These are phyloP conservation scores for Lepraria neglecta DNA, from an alignment of 495 filamentous ascomycete species.

Conservation along the genomic window DNA sequence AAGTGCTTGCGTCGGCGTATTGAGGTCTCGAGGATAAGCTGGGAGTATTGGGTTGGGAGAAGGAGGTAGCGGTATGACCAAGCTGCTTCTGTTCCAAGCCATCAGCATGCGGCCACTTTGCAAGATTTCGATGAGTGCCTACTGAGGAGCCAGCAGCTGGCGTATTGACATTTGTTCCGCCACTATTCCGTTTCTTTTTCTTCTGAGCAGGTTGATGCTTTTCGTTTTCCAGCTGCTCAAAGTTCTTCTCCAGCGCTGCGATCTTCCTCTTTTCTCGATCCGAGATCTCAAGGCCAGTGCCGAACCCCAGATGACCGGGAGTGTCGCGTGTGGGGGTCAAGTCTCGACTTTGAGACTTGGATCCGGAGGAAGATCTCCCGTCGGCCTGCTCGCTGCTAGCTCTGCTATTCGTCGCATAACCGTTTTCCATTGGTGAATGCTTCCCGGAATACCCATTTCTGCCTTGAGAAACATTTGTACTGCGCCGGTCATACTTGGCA, in stretches of 20 bases:
- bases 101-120: neutral
- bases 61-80: constrained; percentile 19
- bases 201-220: constrained; percentile 37
- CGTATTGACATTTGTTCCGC: constrained; percentile 36
- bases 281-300: constrained; percentile 59
- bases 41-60: constrained; percentile 28
- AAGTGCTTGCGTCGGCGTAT: constrained; percentile 25
- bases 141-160: constrained; percentile 26
- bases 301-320: constrained; percentile 44
- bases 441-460: constrained; percentile 50
- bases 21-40: constrained; percentile 19
- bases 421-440: constrained; percentile 61
- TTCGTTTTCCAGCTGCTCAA: constrained; percentile 53
- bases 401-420: constrained; percentile 66
- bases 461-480: constrained; percentile 48
- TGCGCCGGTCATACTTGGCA: constrained; percentile 64
- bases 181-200: constrained; percentile 45
- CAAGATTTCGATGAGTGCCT: neutral
- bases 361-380: constrained; percentile 65
- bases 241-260: constrained; percentile 71
- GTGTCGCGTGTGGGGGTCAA: constrained; percentile 56
- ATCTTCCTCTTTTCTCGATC: constrained; percentile 85
- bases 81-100: constrained; percentile 19
- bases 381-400: constrained; percentile 56
- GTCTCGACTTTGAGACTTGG: constrained; percentile 76